Percentiles rank a stretch among this genome's conserved stretches.
These are phyloP conservation scores for Trichosanthes cucumerina DNA, from an alignment of 306 rosid species.

Conservation along the genomic window DNA sequence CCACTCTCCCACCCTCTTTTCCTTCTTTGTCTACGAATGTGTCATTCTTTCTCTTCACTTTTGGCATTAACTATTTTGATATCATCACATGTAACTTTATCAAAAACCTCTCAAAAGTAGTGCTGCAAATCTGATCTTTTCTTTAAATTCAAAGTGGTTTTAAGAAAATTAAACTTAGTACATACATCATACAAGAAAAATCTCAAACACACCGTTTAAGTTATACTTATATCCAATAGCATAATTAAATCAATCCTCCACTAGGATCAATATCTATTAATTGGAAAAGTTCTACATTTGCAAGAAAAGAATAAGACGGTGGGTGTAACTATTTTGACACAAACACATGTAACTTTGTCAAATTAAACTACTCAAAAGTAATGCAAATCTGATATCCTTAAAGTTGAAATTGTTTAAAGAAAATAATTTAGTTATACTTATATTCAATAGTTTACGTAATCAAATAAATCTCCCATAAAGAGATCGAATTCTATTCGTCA, in stretches of 20 bases:
- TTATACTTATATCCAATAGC: background rate
- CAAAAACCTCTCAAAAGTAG: background rate
- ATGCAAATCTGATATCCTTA: too few species aligned
- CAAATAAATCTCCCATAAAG: too few species aligned
- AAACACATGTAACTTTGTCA: too few species aligned
- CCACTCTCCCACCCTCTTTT: background rate
- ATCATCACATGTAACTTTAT: background rate
- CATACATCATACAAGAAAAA: background rate
- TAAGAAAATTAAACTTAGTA: background rate
- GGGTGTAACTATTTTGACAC: too few species aligned
- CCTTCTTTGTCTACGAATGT: background rate
- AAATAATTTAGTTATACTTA: too few species aligned
- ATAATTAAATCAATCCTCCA: too few species aligned
- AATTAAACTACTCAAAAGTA: too few species aligned
- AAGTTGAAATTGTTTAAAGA: too few species aligned
- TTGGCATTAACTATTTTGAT: background rate
- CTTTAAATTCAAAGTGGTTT: background rate
- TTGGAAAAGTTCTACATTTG: too few species aligned
- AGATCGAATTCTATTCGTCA: too few species aligned
- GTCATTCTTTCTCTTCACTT: background rate
- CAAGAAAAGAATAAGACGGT: too few species aligned
- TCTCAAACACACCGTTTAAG: background rate
- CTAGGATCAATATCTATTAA: background rate
- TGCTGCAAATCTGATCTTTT: background rate
- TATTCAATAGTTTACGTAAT: too few species aligned